Evolutionary conservation across 192 early-diverging fungal genomes (phyloP).

Genomic region (Coemansia sp.): DNA sequence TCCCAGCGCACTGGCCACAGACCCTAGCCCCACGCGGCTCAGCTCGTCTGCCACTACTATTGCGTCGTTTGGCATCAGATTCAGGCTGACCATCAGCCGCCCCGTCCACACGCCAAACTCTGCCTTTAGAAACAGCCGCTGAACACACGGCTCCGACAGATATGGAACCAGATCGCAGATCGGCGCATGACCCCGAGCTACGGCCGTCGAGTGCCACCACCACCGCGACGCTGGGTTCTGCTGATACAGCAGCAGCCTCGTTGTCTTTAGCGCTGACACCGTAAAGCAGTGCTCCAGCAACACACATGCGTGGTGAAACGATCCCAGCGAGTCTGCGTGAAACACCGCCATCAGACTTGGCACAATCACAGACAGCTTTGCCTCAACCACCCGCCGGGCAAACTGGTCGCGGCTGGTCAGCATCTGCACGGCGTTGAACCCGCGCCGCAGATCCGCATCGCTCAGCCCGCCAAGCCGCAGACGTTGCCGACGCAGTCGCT

Average conservation of each 20-base stretch:
- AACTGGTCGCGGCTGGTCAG: slow-evolving; percentile 37
- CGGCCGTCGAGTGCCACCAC: slow-evolving; percentile 40
- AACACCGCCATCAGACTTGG: slow-evolving; percentile 54
- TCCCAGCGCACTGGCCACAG: slow-evolving; percentile 31
- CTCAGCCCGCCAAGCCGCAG: slow-evolving; percentile 32
- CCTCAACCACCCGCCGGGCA: slow-evolving; percentile 41
- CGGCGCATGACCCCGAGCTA: slow-evolving; percentile 44
- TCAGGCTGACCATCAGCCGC: slow-evolving; percentile 42
- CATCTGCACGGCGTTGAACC: slow-evolving; percentile 49
- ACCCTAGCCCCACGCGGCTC: slow-evolving; percentile 43
- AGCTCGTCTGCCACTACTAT: slow-evolving; percentile 49
- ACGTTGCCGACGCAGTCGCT: slow-evolving; percentile 44
- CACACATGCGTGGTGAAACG: slow-evolving; percentile 51
- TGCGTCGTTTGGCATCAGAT: slow-evolving; percentile 44
- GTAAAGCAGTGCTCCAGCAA: slow-evolving; percentile 54
- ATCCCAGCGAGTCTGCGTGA: slow-evolving; percentile 48
- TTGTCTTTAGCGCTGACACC: slow-evolving; percentile 39
- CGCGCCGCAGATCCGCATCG: slow-evolving; percentile 44
- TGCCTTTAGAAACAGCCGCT: slow-evolving; percentile 49
- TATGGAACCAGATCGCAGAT: slow-evolving; percentile 55
- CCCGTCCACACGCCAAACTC: slow-evolving; percentile 55
- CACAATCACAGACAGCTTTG: slow-evolving; percentile 45
- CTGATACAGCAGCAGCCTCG: slow-evolving; percentile 46
- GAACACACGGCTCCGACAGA: slow-evolving; percentile 49
- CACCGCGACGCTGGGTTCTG: slow-evolving; percentile 50